Percentiles rank a stretch among this genome's conserved stretches.
These are phyloP conservation scores for Aegilops longissima DNA, from an alignment of 176 grass and related monocot species.

Conservation along the genomic window DNA sequence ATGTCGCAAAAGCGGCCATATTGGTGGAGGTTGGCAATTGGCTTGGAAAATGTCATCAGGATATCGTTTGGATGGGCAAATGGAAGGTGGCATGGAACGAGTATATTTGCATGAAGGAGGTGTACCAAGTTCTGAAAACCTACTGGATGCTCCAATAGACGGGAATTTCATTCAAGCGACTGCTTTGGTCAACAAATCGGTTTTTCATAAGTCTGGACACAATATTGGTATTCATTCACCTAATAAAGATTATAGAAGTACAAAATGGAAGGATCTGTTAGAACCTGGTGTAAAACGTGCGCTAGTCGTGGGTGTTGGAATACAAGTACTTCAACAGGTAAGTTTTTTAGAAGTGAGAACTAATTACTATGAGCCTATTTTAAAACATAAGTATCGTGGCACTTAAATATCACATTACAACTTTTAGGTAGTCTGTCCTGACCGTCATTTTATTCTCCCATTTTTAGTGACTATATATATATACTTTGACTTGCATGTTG, in stretches of 20 bases:
- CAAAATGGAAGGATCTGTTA: slow-evolving; percentile 45
- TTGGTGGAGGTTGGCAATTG: slow-evolving; percentile 75
- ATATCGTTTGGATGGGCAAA: background rate
- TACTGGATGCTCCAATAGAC: slow-evolving; percentile 18
- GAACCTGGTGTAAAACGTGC: slow-evolving; percentile 50
- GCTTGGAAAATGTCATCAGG: slow-evolving; percentile 52
- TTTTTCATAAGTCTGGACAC: slow-evolving; percentile 35
- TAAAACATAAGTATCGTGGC: background rate
- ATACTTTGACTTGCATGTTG: background rate
- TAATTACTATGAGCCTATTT: background rate
- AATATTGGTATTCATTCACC: slow-evolving; percentile 36
- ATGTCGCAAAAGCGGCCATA: slow-evolving; percentile 21
- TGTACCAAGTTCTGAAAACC: background rate
- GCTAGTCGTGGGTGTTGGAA: slow-evolving; percentile 46
- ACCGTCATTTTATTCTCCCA: background rate
- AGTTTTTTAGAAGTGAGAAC: background rate
- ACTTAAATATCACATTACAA: background rate
- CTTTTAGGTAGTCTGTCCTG: background rate
- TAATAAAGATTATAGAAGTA: slow-evolving; percentile 15
- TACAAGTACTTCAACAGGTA: slow-evolving; percentile 82
- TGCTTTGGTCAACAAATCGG: slow-evolving; percentile 47
- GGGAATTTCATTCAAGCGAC: slow-evolving; percentile 43
- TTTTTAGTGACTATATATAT: background rate
- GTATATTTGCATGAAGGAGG: slow-evolving; percentile 8
- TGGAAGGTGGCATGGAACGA: background rate